Base-by-base conservation (phyloP, 2,329 filamentous ascomycete genomes). In the Microcyclospora pomicola region DNA sequence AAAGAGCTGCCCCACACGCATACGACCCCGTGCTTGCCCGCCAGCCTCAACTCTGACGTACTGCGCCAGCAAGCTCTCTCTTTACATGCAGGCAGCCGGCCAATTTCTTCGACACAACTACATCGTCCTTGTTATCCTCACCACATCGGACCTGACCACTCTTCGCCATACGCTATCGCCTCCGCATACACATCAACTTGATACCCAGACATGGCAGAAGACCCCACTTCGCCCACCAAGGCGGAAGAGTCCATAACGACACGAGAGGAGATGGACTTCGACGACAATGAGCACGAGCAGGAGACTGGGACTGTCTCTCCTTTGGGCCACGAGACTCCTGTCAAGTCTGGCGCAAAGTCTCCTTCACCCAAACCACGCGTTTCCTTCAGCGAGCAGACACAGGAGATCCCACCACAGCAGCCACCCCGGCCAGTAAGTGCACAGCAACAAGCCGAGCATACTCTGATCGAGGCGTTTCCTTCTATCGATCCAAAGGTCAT, bases 401-500 rank as follows among this genome's bases (percentile, higher is more conserved):
- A 68, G 37, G 67, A 68, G 45, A 58, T 56, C 14, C 62, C 79
- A 15, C 86, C 86, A 10, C 72, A 81, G 31, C 92, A 95, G 65
- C 87, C 87, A 27, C 86, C 86, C 27, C 77, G 87, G 42, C 88
- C 88, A 34, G 54, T 84, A 53, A 83, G 75, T 46, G 80, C 91
- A 45, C 73, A 80, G 43, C 80, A 93, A 60, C 82, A 93, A 65
- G 86, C 85, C 34, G 81, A 88, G 61, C 74, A 75, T 51, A 95
- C 86, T 3, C 69, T 98, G 39, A 88, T 84, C 59, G 91, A 98
- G 60, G 91, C 91, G 0, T 98, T 98, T 53, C 91, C 91, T 0
- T 72, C 67, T 39, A 82, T 95, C 43, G 91, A 98, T 38, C 58
- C 65, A 6, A 60, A 75, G 33, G 81, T 98, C 34, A 74, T 98